Evolutionary conservation across 148 eudicot genomes (phyloP).

Genomic region (Camellia sinensis): DNA sequence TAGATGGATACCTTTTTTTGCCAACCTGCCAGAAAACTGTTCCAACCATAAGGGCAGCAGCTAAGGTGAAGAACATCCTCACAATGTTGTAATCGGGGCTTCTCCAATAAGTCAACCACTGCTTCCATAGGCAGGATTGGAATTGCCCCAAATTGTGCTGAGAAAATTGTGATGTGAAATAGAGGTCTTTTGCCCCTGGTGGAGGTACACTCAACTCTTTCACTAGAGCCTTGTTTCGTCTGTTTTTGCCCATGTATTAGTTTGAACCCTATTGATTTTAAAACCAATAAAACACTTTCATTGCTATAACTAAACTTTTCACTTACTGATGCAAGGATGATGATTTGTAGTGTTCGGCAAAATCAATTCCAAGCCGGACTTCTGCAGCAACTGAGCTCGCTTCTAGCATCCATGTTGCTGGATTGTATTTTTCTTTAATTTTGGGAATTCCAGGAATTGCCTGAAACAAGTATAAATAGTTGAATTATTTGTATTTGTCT

Average conservation of each 20-base stretch:
- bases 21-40: constrained; percentile 53
- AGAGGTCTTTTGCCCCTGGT: constrained; percentile 39
- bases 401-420: constrained; percentile 58
- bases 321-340: constrained; percentile 40
- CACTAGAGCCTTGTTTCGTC: constrained; percentile 41
- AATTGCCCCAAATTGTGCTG: constrained; percentile 36
- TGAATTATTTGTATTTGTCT: neutral
- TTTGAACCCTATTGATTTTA: neutral
- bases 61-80: constrained; percentile 36
- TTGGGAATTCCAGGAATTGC: constrained; percentile 33
- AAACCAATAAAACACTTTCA: neutral
- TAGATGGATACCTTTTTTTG: constrained; percentile 19
- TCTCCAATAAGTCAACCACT: constrained; percentile 53
- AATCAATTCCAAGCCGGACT: constrained; percentile 29
- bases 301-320: neutral
- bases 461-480: constrained; percentile 11
- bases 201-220: constrained; percentile 37
- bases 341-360: constrained; percentile 31
- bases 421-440: constrained; percentile 44
- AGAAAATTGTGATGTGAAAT: constrained; percentile 36
- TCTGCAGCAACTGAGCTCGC: constrained; percentile 38
- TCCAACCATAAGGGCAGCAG: constrained; percentile 35
- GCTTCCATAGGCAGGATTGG: constrained; percentile 51
- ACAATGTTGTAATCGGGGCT: constrained; percentile 49
- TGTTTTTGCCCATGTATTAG: constrained; percentile 12